Evolutionary conservation across 495 filamentous ascomycete genomes (phyloP).

Genomic region (Friedmanniomyces simplex): DNA sequence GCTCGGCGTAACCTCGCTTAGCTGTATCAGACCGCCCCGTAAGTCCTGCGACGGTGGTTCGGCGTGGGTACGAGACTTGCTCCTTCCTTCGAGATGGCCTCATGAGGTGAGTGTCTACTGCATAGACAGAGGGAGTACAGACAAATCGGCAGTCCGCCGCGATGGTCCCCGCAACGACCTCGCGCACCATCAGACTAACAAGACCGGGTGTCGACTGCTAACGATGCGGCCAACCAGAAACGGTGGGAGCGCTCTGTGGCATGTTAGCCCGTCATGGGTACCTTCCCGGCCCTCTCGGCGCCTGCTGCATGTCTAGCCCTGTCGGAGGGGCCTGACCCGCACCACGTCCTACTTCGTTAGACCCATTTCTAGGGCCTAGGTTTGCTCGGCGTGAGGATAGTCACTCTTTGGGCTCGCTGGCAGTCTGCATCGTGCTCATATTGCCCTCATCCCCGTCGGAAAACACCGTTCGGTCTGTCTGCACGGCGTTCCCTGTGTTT

Average conservation of each 20-base stretch:
- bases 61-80: no score
- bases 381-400: background rate
- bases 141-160: background rate
- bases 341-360: background rate
- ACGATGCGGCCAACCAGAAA: constrained; percentile 15
- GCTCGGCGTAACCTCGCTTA: background rate
- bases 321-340: constrained; percentile 14
- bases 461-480: background rate
- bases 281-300: constrained; percentile 6
- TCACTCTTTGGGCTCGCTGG: background rate
- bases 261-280: constrained; percentile 8
- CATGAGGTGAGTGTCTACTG: no score
- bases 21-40: background rate
- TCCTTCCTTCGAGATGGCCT: no score
- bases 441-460: background rate
- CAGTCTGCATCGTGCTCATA: background rate
- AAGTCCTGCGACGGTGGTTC: no score
- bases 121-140: background rate
- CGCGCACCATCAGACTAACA: background rate
- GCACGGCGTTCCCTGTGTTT: constrained; percentile 1
- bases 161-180: constrained; percentile 7
- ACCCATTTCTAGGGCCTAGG: background rate
- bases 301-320: constrained; percentile 22
- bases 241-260: background rate
- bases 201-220: constrained; percentile 4